phyloP scores from a whole-genome alignment of 2,329 filamentous ascomycete species.

The Aspergillus hiratsukae region DNA sequence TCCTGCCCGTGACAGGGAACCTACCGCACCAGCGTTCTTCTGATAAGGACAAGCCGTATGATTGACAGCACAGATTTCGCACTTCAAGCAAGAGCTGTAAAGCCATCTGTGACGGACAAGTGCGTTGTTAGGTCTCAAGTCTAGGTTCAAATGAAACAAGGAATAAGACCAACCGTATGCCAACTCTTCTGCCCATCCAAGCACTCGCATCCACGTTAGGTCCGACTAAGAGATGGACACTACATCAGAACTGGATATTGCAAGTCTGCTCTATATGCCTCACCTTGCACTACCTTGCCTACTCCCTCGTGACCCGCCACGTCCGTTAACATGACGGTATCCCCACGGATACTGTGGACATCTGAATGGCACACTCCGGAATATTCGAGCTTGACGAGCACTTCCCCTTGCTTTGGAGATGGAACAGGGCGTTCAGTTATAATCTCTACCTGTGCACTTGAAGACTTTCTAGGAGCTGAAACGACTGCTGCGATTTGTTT shows the following conservation, averaged over 20 bases:
- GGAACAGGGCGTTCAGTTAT: slow-evolving; percentile 30
- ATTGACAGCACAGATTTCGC: slow-evolving; percentile 36
- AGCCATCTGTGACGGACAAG: slow-evolving; percentile 27
- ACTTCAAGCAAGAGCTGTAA: slow-evolving; percentile 35
- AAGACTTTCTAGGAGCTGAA: slow-evolving; percentile 17
- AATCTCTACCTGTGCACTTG: slow-evolving; percentile 21
- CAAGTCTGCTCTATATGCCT: neutral
- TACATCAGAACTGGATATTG: neutral
- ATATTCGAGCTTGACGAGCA: slow-evolving; percentile 46
- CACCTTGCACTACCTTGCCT: slow-evolving; percentile 37
- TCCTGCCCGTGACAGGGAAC: slow-evolving; percentile 2
- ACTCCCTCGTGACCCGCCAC: slow-evolving; percentile 47
- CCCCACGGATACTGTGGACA: slow-evolving; percentile 42
- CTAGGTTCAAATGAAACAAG: neutral
- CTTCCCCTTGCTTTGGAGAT: slow-evolving; percentile 33
- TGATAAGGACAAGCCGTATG: slow-evolving; percentile 37
- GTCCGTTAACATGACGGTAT: slow-evolving; percentile 41
- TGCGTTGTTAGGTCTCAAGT: slow-evolving; percentile 13
- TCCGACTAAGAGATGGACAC: slow-evolving; percentile 18
- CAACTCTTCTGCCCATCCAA: slow-evolving; percentile 29
- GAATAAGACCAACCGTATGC: slow-evolving; percentile 25
- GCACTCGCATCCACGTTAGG: slow-evolving; percentile 20
- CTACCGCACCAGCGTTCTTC: slow-evolving; percentile 35
- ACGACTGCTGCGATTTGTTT: slow-evolving; percentile 30
- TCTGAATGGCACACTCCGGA: slow-evolving; percentile 48